Conservation (phyloP, 2,329 filamentous ascomycete genomes). For the Xylaria sp. region DNA sequence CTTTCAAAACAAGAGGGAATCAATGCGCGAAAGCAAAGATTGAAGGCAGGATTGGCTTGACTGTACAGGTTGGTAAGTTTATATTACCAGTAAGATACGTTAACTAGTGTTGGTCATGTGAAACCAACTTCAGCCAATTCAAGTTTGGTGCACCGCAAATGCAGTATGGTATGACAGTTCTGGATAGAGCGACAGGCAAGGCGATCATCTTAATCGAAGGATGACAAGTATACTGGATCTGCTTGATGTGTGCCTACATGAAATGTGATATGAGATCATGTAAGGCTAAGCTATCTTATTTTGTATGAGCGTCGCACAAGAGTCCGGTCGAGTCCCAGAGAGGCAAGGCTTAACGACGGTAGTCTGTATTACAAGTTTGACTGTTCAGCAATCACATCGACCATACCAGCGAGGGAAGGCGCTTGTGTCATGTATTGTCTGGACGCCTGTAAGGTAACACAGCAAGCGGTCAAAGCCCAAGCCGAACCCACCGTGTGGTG, state of each 20-base stretch:
- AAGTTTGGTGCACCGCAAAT: not conserved
- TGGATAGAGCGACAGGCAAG: not conserved
- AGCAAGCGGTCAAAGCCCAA: conserved; percentile 89
- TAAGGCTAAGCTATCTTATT: conserved; percentile 35
- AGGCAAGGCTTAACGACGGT: conserved; percentile 55
- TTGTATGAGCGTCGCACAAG: conserved; percentile 48
- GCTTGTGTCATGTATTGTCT: conserved; percentile 85
- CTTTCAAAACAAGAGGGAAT: conserved; percentile 1
- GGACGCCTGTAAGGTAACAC: conserved; percentile 83
- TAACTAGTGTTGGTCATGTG: not conserved
- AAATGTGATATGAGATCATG: conserved; percentile 38
- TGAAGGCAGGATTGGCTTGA: conserved; percentile 1
- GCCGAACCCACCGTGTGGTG: conserved; percentile 91
- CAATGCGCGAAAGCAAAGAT: conserved; percentile 6
- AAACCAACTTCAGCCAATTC: not conserved
- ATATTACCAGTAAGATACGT: conserved; percentile 18
- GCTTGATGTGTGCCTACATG: conserved; percentile 34
- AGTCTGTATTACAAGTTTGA: conserved; percentile 40
- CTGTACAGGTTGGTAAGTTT: conserved; percentile 4
- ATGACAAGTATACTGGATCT: conserved; percentile 25
- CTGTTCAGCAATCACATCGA: conserved; percentile 66
- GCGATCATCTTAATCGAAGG: not conserved
- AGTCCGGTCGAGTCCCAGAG: conserved; percentile 51
- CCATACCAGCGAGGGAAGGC: conserved; percentile 82
- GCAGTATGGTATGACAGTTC: not conserved